Conservation (phyloP, 1,139 yeast genomes). For the Nakaseomyces kungkrabaensis region DNA sequence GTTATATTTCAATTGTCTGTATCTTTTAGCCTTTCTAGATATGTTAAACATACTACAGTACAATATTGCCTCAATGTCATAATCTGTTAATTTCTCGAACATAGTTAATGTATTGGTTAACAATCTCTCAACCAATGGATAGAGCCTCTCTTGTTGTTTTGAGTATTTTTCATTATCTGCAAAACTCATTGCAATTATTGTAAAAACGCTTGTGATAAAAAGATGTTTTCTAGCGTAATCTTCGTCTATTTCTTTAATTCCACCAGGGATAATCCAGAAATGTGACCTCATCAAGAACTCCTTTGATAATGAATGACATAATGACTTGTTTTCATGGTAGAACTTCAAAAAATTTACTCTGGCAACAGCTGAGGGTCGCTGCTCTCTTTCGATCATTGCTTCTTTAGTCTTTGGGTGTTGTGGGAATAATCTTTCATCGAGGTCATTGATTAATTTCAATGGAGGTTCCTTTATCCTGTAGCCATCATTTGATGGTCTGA, state of each 20-base stretch:
- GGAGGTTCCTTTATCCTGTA: conserved; percentile 31
- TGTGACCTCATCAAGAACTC: conserved; percentile 40
- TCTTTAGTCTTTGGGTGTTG: conserved; percentile 19
- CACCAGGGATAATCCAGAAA: conserved; percentile 48
- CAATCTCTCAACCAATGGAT: conserved; percentile 37
- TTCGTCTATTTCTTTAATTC: conserved; percentile 35
- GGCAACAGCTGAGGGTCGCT: conserved; percentile 30
- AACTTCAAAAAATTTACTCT: conserved; percentile 33
- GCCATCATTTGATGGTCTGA: conserved; percentile 10
- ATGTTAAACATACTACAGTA: conserved; percentile 43
- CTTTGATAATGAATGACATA: conserved; percentile 35
- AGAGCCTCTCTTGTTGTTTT: conserved; percentile 36
- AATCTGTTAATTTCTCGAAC: conserved; percentile 40
- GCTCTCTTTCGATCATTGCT: conserved; percentile 30
- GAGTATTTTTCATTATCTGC: conserved; percentile 40
- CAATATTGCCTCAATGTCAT: conserved; percentile 46
- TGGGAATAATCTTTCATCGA: conserved; percentile 35
- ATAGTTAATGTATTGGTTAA: conserved; percentile 39
- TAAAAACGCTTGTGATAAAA: conserved; percentile 42
- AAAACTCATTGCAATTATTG: conserved; percentile 41
- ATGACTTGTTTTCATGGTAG: conserved; percentile 31
- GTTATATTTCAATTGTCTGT: conserved; percentile 38
- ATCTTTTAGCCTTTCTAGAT: conserved; percentile 38
- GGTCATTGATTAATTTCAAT: conserved; percentile 33
- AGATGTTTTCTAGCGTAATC: conserved; percentile 38